Evolutionary conservation across 768 basidiomycete genomes (phyloP), one percentile per base, ranked within the genome.

Genomic region (Serendipita sp.): DNA sequence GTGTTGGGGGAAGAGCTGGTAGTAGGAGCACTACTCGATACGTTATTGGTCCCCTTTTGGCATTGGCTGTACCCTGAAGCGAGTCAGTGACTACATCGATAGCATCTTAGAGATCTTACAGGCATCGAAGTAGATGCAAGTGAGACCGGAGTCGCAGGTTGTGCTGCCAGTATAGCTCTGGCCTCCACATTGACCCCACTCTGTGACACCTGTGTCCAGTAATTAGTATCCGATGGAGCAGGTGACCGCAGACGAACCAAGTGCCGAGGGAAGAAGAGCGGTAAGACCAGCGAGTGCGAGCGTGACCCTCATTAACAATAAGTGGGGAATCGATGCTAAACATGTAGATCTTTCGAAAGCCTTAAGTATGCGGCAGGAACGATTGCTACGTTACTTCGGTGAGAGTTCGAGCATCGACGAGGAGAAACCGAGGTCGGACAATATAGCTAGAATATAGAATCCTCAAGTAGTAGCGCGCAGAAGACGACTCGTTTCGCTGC

Each of bases 131-230:
- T 70, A 69, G 13, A 75, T 72, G 67, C 82, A 83, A 28, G 72
- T 69, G 3, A 72, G 72, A 23, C 78, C 79, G 35, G 79, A n/a
- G 64, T 74, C 79, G 68, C 82, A 83, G 8, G 70, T 72, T 1
- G 76, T 81, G 52, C 73, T 69, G 8, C 82, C 82, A 63, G 72
- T 73, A 68, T 75, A 82, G 52, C 70, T 70, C 58, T 74, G 72
- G 58, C 79, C 80, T 47, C 63, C 32, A 18, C 63, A 64, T 51
- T 64, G 44, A 16, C 63, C 63, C 63, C 63, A 64, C 34, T 64
- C 44, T 47, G 8, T 18, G 13, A 64, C 63, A 41, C 41, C 41
- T 41, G 41, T 13, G 13, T 7, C 5, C 13, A 13, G 41, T 5
- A 13, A 41, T 41, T 7, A 41, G 41, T 5, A 41, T 41, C 13